A percentile compares a stretch with the other conserved stretches of the same genome.
Conservation (phyloP, 257 asterid genomes). For the Solanum chmielewskii region DNA sequence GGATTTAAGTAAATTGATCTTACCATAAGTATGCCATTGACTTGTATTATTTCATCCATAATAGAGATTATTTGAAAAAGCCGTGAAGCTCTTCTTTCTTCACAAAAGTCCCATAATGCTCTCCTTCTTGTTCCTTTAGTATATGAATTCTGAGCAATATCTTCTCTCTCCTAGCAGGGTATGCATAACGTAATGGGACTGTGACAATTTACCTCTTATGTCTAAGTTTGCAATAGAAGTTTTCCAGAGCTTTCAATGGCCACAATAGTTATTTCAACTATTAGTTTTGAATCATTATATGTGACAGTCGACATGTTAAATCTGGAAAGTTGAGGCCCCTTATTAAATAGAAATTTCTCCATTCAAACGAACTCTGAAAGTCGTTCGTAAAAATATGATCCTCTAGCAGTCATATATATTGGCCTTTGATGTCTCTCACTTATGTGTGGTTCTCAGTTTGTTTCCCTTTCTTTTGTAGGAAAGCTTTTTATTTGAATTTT, state of each 20-base stretch:
- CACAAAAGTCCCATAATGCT: background rate
- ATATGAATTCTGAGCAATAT: background rate
- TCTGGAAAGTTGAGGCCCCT: background rate
- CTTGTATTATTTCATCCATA: background rate
- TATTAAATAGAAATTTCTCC: background rate
- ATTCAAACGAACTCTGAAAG: background rate
- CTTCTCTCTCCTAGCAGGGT: background rate
- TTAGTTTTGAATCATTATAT: background rate
- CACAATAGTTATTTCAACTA: background rate
- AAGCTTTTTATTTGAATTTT: background rate
- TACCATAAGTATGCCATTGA: background rate
- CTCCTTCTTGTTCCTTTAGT: background rate
- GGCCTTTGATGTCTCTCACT: background rate
- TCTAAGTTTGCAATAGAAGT: background rate
- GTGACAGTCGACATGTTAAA: background rate
- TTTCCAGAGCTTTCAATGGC: background rate
- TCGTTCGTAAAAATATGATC: background rate
- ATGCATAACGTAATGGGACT: background rate
- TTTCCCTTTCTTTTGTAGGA: background rate
- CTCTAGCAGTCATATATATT: background rate
- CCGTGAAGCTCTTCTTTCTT: background rate
- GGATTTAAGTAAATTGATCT: background rate
- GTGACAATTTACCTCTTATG: background rate
- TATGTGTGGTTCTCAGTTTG: background rate
- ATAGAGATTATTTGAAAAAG: background rate